A percentile compares a stretch with the other conserved stretches of the same genome.
Evolutionary conservation across 352 stramenopile species (phyloP).

Genomic region (Sclerospora graminicola): DNA sequence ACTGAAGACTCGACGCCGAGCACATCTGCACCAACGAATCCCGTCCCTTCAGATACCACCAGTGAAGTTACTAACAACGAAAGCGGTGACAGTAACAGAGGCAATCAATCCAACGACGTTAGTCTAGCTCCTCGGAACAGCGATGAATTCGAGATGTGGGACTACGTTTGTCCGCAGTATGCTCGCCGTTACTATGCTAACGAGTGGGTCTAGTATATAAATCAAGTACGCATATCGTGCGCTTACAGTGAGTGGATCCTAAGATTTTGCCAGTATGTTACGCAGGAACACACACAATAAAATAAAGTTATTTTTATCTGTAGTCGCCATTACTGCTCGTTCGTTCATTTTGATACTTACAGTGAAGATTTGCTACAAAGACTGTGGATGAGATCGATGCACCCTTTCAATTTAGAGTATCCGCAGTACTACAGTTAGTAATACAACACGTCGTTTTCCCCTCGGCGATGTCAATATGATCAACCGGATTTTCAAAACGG

Average conservation of each 20-base stretch:
- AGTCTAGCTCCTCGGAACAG: neutral
- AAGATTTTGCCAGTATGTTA: slow-evolving; percentile 7
- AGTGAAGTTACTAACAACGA: slow-evolving; percentile 5
- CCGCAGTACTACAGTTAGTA: no score
- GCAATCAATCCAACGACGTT: slow-evolving; percentile 1
- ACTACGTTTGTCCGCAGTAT: slow-evolving; percentile 43
- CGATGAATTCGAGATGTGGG: slow-evolving; percentile 45
- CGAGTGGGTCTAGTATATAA: slow-evolving; percentile 33
- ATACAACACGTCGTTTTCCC: no score
- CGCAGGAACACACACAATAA: slow-evolving; percentile 4
- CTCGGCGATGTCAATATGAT: no score
- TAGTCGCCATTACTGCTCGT: neutral
- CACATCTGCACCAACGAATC: neutral
- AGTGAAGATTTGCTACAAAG: no score
- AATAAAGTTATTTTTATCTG: slow-evolving; percentile 7
- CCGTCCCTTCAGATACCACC: slow-evolving; percentile 1
- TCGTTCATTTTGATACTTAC: no score
- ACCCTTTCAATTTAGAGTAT: no score
- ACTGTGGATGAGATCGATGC: no score
- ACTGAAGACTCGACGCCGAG: slow-evolving; percentile 2
- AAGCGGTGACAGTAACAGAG: neutral
- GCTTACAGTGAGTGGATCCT: slow-evolving; percentile 9
- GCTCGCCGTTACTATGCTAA: slow-evolving; percentile 27
- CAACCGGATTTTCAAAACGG: no score
- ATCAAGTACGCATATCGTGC: slow-evolving; percentile 2